A percentile compares a stretch with the other conserved stretches of the same genome.
phyloP scores from a whole-genome alignment of 73 alveolate genomes.

The Blepharisma japonicum region DNA sequence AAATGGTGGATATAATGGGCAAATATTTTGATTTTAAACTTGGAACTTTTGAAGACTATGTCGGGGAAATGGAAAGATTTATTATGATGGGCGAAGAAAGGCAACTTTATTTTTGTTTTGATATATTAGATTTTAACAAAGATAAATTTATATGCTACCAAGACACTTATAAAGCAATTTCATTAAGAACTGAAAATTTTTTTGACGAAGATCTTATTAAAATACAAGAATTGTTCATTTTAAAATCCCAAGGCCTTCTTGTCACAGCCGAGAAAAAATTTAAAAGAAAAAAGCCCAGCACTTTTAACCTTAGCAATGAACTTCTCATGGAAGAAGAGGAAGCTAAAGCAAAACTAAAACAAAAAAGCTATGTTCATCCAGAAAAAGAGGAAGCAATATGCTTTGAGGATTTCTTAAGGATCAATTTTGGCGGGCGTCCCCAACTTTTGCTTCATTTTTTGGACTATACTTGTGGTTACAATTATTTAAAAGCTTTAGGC shows the following conservation, averaged over 20 bases:
- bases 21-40: constrained; percentile 4
- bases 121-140: constrained; percentile 10
- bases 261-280: neutral
- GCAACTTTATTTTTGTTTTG: constrained; percentile 17
- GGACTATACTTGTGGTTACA: neutral
- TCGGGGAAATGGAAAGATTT: neutral
- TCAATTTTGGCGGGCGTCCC: constrained; percentile 5
- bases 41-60: constrained; percentile 16
- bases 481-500: neutral
- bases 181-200: neutral
- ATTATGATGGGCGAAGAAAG: constrained; percentile 12
- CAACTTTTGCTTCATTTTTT: constrained; percentile 10
- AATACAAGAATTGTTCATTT: neutral
- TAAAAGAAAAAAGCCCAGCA: constrained; percentile 4
- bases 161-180: constrained; percentile 16
- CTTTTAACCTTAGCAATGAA: neutral
- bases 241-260: neutral
- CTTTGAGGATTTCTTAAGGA: neutral
- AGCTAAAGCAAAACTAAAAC: constrained; percentile 11
- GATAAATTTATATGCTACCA: neutral
- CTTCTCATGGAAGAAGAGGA: neutral
- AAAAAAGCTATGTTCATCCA: neutral
- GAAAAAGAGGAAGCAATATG: neutral
- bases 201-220: neutral
- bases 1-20: neutral